Evolutionary conservation across 1,139 yeast genomes (phyloP).

Genomic region (Blastobotrys elegans): DNA sequence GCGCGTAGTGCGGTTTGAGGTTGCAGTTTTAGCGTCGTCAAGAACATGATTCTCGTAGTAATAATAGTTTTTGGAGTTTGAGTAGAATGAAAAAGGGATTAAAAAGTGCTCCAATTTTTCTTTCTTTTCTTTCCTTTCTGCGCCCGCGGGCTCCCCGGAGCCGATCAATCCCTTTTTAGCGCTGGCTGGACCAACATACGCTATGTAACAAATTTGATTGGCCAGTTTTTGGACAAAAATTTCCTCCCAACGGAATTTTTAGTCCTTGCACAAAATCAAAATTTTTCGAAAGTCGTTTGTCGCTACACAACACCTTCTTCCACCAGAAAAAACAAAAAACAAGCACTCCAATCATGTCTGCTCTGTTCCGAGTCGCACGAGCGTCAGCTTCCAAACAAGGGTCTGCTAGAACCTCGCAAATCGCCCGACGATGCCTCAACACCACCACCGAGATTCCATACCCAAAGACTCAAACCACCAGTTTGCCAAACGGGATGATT

Average conservation of each 20-base stretch:
- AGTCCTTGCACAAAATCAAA: too few species aligned
- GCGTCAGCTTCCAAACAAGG: constrained; percentile 8
- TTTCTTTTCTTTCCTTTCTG: neutral
- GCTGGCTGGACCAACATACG: too few species aligned
- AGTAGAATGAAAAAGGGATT: neutral
- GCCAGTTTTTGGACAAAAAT: too few species aligned
- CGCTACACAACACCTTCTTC: too few species aligned
- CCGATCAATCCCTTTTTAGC: too few species aligned
- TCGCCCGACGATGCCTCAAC: constrained; percentile 23
- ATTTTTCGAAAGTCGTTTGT: too few species aligned
- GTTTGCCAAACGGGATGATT: constrained; percentile 78
- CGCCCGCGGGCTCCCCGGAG: too few species aligned
- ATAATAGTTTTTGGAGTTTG: neutral
- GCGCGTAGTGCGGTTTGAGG: neutral
- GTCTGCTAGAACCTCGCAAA: constrained; percentile 8
- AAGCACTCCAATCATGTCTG: too few species aligned
- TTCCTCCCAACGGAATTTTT: too few species aligned
- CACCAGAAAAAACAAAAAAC: neutral
- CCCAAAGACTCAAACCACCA: constrained; percentile 54
- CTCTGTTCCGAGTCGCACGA: constrained; percentile 24
- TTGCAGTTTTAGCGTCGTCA: constrained; percentile 1
- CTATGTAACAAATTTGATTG: too few species aligned
- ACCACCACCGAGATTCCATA: constrained; percentile 29
- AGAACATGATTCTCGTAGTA: neutral
- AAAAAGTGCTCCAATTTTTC: neutral